Evolutionary conservation across 2,329 filamentous ascomycete genomes (phyloP).

Genomic region (Penicillium crustosum): DNA sequence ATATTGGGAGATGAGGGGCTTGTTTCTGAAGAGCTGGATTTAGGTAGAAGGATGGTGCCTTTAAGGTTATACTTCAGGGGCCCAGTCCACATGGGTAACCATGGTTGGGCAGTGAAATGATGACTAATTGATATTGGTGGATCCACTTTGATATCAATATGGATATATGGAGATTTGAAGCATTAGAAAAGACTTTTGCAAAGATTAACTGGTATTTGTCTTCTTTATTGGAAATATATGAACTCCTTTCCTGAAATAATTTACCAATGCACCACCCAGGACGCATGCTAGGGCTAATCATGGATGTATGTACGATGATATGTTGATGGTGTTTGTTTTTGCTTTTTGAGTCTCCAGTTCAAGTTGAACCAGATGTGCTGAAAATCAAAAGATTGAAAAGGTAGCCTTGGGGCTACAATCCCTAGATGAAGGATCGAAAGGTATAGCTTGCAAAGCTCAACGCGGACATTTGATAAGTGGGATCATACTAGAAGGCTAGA

Average conservation of each 20-base stretch:
- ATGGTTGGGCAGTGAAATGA: not conserved
- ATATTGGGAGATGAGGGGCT: not conserved
- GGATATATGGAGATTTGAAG: not conserved
- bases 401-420: too few species aligned
- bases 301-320: too few species aligned
- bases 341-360: not conserved
- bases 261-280: rapidly evolving
- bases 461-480: not conserved
- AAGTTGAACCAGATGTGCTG: not conserved
- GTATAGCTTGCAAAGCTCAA: not conserved
- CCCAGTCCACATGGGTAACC: not conserved
- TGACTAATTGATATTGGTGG: not conserved
- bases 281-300: not conserved
- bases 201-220: not conserved
- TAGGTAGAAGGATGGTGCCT: not conserved
- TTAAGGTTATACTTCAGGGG: slow-evolving; percentile 3
- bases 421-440: not conserved
- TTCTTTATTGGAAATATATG: not conserved
- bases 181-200: not conserved
- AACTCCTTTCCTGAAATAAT: not conserved
- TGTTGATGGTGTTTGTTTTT: not conserved
- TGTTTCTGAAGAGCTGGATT: not conserved
- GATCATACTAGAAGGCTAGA: not conserved
- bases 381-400: not conserved
- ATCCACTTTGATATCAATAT: not conserved